Evolutionary conservation across 1,139 yeast genomes (phyloP), one percentile per base, ranked within the genome.

Genomic region (Groenewaldozyma auringiensis): DNA sequence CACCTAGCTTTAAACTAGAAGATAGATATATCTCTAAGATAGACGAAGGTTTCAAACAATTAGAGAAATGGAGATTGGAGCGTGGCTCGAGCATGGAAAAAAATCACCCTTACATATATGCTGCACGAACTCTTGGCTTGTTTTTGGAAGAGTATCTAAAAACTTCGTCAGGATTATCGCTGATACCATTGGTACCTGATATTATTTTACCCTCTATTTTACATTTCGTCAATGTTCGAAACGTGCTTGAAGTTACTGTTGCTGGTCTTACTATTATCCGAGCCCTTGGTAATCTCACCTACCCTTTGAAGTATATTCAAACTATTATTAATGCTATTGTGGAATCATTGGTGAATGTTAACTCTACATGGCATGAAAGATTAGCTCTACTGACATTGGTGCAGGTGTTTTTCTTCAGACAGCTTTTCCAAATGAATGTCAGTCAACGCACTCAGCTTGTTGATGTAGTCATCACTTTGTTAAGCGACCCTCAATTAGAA

Each of bases 391-490:
- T 92, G 20, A 78, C 80, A 29, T 83, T 85, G 51, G 71, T 83
- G 13, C 94, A 87, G 54, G 79, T 81, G 2, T 76, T 87, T 53
- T 87, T 79, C 58, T 82, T 86, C 60, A 77, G 81, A 46, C 84
- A 88, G 53, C 68, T 85, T 50, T 71, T 87, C 54, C 69, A 72
- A 38, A 66, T 92, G 53, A 63, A 71, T 1, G 53, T 62, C 1
- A 62, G 58, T 1, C 84, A 84, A 56, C 70, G 84, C 47, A 57
- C 59, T 13, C 58, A 64, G 35, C 67, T 92, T 20, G 69, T 86
- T 29, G 66, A 69, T 2, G 69, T 78, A 43, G 78, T 84, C 1
- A 72, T 75, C 29, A 63, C 68, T 2, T 67, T 78, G 56, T 64
- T 89, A 42, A 76, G 75, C 50, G 85, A 83, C 59, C 74, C 76